These are phyloP conservation scores for Euphorbia corollata DNA, from an alignment of 441 rosid genomes.

Conservation along the genomic window DNA sequence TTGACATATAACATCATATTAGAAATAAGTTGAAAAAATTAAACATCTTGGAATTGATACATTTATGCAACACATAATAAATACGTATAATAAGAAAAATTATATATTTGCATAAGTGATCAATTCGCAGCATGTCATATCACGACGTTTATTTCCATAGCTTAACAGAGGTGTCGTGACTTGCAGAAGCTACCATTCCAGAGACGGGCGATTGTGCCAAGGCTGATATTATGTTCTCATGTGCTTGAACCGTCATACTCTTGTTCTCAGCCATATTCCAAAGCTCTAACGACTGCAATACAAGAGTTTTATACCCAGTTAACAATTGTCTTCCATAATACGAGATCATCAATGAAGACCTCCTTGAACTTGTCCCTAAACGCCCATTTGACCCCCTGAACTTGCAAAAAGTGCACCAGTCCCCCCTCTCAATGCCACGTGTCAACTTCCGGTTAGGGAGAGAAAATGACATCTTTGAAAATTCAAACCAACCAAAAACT, in stretches of 20 bases:
- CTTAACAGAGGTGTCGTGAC: conserved; percentile 57
- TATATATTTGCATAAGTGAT: not conserved
- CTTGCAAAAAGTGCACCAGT: too few relatives aligned
- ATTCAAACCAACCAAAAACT: too few relatives aligned
- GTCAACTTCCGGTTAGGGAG: too few relatives aligned
- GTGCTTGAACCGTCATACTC: conserved; percentile 47
- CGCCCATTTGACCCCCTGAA: too few relatives aligned
- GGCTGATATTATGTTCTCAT: conserved; percentile 46
- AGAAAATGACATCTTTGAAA: too few relatives aligned
- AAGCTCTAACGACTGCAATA: conserved; percentile 48
- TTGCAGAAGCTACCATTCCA: conserved; percentile 60
- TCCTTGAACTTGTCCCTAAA: too few relatives aligned
- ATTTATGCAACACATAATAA: not conserved
- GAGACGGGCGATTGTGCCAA: conserved; percentile 44
- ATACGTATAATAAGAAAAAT: not conserved
- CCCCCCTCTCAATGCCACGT: too few relatives aligned
- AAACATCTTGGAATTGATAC: not conserved
- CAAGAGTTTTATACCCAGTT: not conserved
- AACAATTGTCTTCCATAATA: not conserved
- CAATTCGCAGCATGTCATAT: not conserved
- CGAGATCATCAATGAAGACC: not conserved
- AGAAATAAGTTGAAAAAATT: not conserved
- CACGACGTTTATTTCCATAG: conserved; percentile 44
- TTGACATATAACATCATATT: not conserved
- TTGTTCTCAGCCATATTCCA: conserved; percentile 61